These are phyloP conservation scores for Leptomonas pyrrhocoris DNA, from an alignment of 208 protist species.

Conservation along the genomic window DNA sequence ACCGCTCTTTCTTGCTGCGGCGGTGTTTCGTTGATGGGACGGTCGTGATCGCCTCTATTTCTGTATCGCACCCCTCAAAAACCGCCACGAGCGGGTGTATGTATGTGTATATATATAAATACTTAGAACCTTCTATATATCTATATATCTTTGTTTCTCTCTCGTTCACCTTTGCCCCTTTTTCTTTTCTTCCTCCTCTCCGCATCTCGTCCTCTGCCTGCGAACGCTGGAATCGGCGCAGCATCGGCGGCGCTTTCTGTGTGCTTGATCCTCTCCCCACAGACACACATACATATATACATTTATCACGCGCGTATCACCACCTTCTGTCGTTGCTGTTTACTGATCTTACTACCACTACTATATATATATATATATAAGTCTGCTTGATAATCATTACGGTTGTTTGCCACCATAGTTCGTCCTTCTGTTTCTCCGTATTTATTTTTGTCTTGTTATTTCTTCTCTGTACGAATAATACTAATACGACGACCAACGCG, in stretches of 20 bases:
- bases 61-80: not conserved
- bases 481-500: no score
- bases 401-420: not conserved
- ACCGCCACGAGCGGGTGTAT: no score
- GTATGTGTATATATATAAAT: not conserved
- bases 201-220: no score
- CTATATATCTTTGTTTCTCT: not conserved
- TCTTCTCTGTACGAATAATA: no score
- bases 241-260: no score
- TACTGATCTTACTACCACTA: no score
- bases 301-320: no score
- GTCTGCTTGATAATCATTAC: not conserved
- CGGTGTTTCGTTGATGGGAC: no score
- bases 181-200: conserved; percentile 2
- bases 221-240: no score
- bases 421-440: not conserved
- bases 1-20: conserved; percentile 1
- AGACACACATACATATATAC: not conserved
- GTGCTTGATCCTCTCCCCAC: no score
- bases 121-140: not conserved
- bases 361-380: conserved; percentile 12
- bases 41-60: not conserved
- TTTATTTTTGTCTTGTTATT: not conserved
- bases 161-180: not conserved
- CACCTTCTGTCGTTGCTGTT: no score